Base-by-base conservation (phyloP, 2,329 filamentous ascomycete species). In the Fusarium scirpi region DNA sequence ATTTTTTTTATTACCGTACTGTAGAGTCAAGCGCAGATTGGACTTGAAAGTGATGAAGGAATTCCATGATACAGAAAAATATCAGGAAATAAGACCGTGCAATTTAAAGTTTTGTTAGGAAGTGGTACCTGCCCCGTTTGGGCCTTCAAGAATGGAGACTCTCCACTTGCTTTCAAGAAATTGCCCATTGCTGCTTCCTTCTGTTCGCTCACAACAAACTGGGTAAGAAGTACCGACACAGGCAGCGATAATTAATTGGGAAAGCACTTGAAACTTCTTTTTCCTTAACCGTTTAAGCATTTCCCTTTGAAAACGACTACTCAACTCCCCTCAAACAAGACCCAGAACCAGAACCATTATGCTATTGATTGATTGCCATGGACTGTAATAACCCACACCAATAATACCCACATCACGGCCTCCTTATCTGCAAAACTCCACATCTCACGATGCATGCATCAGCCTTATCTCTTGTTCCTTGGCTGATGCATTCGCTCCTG, bases 401-500 rank as follows among this genome's bases (percentile, higher is more conserved):
- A 49, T 64, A 24, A 27, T 58, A 45, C 48, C 62, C 62, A 65
- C 62, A 65, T 48, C 27, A n/a, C 18, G 25, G 25, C 29, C 38
- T 43, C 25, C 66, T 70, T 69, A 69, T 69, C 67, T 70, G 16
- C 40, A 55, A 40, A 57, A 62, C 67, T 70, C 66, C 66, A 70
- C 67, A 70, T 65, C 43, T 67, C 56, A 51, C 66, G 32, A 62
- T 51, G 41, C 40, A 20, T 46, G 55, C 32, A 62, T 62, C 62
- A 67, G 57, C 58, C 67, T 69, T 69, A 70, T 67, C 66, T 69
- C 43, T 55, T 46, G 32, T 48, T 44, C 41, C 24, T 63, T 53
- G 40, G 20, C 27, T 25, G 18, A 29, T 58, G 25, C 30, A 48
- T 47, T 41, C 20, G 27, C 11, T 49, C 16, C 20, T 20, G 32